Conservation (phyloP, 208 protist species). For the Acanthamoeba triangularis region DNA sequence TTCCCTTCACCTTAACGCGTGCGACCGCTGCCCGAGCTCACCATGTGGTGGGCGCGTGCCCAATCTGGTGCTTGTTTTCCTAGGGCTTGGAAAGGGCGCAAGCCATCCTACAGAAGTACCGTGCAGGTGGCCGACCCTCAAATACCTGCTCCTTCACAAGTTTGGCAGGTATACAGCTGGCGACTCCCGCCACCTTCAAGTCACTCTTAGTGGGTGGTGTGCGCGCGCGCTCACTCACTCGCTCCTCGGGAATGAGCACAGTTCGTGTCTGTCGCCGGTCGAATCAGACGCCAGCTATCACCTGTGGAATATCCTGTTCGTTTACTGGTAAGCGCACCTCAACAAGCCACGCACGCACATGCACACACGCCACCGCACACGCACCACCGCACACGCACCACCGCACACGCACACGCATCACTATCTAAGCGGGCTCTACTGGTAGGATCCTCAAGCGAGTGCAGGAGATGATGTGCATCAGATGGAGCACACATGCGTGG, state of each 20-base stretch:
- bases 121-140: not conserved
- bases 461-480: slow-evolving; percentile 35
- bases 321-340: slow-evolving; percentile 4
- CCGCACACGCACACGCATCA: not conserved
- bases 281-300: not conserved
- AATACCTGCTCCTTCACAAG: not conserved
- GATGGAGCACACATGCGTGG: not conserved
- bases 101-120: not conserved
- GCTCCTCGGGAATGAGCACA: not conserved
- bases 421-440: no score
- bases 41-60: not conserved
- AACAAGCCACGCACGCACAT: not conserved
- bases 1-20: no score
- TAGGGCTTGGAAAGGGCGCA: not conserved
- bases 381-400: no score
- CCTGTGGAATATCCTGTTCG: not conserved
- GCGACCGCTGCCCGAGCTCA: not conserved
- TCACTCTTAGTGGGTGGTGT: not conserved
- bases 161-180: not conserved
- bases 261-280: not conserved
- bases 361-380: no score
- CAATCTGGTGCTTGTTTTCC: not conserved
- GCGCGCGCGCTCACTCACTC: no score
- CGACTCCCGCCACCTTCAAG: not conserved
- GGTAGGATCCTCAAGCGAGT: not conserved